Evolutionary conservation across 1,284 basidiomycete species (phyloP).

Genomic region (Ganoderma sinense): DNA sequence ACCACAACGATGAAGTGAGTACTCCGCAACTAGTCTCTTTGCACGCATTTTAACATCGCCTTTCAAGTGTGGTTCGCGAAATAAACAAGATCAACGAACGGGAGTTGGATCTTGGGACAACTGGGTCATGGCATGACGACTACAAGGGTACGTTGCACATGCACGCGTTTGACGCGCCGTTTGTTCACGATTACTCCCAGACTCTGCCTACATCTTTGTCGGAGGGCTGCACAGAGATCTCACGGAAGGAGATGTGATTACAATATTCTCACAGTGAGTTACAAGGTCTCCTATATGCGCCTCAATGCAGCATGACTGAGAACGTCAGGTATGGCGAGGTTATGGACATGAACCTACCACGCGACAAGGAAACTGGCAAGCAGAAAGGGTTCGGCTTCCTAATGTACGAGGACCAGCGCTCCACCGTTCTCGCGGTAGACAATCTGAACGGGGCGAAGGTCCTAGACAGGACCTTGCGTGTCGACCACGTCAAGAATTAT

Average conservation of each 20-base stretch:
- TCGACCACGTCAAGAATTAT: constrained; percentile 96
- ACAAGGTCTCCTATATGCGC: neutral
- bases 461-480: constrained; percentile 85
- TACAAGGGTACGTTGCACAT: constrained; percentile 72
- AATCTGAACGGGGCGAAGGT: constrained; percentile 97
- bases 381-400: constrained; percentile 94
- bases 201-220: constrained; percentile 95
- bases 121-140: constrained; percentile 95
- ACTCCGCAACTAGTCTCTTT: neutral
- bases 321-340: constrained; percentile 88
- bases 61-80: constrained; percentile 85
- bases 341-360: constrained; percentile 93
- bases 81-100: constrained; percentile 93
- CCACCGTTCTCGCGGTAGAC: constrained; percentile 96
- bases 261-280: constrained; percentile 95
- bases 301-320: neutral
- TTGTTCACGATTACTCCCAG: constrained; percentile 46
- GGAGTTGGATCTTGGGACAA: constrained; percentile 85
- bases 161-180: neutral
- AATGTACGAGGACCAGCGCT: constrained; percentile 99
- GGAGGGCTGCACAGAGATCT: constrained; percentile 88
- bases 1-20: constrained; percentile 71
- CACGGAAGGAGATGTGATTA: constrained; percentile 97
- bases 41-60: neutral
- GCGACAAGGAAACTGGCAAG: constrained; percentile 91